Evolutionary conservation across 1,284 basidiomycete genomes (phyloP).

Genomic region (Termitomyces sp.): DNA sequence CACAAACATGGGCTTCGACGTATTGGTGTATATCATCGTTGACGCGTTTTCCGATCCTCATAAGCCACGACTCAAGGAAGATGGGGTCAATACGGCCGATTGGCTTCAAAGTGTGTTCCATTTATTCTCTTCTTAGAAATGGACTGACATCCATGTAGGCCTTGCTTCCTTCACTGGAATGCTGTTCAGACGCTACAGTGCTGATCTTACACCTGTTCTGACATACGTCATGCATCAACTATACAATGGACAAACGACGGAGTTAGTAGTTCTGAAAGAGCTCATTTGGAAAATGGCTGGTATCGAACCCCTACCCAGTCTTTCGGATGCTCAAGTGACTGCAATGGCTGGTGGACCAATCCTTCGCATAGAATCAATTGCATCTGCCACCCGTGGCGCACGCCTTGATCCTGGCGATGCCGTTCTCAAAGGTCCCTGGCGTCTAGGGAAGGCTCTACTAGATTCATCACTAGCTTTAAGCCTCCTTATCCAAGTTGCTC

Average conservation of each 20-base stretch:
- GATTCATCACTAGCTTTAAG: conserved; percentile 74
- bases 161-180: conserved; percentile 92
- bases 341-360: conserved; percentile 89
- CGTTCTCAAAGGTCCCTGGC: conserved; percentile 54
- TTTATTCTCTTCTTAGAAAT: not conserved
- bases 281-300: conserved; percentile 95
- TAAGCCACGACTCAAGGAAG: conserved; percentile 84
- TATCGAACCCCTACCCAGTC: conserved; percentile 84
- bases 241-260: conserved; percentile 77
- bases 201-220: conserved; percentile 81
- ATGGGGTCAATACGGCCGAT: conserved; percentile 87
- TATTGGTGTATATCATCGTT: conserved; percentile 84
- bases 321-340: conserved; percentile 84
- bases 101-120: conserved; percentile 85
- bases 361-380: conserved; percentile 82
- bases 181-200: conserved; percentile 82
- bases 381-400: conserved; percentile 66
- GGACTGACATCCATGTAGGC: conserved; percentile 40
- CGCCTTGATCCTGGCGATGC: conserved; percentile 60
- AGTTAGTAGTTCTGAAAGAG: conserved; percentile 88
- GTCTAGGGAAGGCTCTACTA: conserved; percentile 69
- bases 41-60: conserved; percentile 85
- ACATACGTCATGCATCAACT: conserved; percentile 92
- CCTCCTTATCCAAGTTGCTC: conserved; percentile 83
- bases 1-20: conserved; percentile 91